Conservation (phyloP, 208 protist species). For the Crithidia bombi region DNA sequence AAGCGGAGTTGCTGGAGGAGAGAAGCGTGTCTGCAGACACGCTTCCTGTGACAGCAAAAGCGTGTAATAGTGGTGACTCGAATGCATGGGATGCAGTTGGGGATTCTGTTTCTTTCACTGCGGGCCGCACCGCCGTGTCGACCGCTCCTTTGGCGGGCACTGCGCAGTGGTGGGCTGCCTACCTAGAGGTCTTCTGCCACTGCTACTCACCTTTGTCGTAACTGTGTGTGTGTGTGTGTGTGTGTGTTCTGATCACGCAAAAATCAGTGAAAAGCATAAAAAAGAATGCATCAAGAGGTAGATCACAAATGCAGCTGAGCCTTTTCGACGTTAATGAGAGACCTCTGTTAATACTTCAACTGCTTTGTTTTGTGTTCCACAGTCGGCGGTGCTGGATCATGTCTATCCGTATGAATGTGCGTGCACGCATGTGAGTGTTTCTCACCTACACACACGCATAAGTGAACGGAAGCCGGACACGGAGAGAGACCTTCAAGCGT, state of each 20-base stretch:
- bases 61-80: too few species aligned
- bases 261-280: neutral
- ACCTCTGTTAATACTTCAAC: too few species aligned
- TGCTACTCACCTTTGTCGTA: constrained; percentile 10
- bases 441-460: too few species aligned
- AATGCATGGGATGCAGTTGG: neutral
- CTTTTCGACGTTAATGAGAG: too few species aligned
- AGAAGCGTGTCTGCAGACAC: neutral
- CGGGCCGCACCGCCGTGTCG: neutral
- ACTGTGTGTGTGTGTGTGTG: neutral
- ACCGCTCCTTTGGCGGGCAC: constrained; percentile 2
- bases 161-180: constrained; percentile 32
- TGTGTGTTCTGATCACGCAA: neutral
- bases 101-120: neutral
- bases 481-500: too few species aligned
- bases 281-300: neutral
- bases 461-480: too few species aligned
- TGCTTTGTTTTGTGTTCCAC: too few species aligned
- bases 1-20: constrained; percentile 28
- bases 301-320: too few species aligned
- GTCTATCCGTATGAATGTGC: too few species aligned
- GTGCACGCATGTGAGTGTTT: too few species aligned
- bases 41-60: neutral
- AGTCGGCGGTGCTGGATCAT: too few species aligned
- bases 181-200: constrained; percentile 29